phyloP scores from a whole-genome alignment of 805 yeast species.

The Metschnikowia bowlesiae region DNA sequence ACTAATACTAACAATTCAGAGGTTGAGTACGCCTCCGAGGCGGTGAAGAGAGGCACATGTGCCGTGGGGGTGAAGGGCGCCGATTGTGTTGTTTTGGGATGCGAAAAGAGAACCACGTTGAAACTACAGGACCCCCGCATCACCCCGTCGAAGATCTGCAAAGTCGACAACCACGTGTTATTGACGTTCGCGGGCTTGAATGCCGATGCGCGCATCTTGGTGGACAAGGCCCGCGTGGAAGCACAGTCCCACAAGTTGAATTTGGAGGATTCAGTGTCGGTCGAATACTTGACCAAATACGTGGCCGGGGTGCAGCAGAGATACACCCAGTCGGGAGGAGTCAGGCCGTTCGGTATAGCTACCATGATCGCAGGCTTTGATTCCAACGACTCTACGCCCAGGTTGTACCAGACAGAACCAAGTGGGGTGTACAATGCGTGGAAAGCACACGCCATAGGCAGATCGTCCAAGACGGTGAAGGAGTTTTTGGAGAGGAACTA shows the following conservation, averaged over 20 bases:
- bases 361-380: slow-evolving; percentile 96
- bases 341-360: slow-evolving; percentile 95
- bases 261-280: slow-evolving; percentile 88
- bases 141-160: slow-evolving; percentile 91
- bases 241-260: slow-evolving; percentile 93
- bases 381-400: slow-evolving; percentile 73
- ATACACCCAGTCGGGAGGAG: slow-evolving; percentile 98
- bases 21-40: slow-evolving; percentile 96
- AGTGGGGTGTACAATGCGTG: slow-evolving; percentile 96
- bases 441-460: slow-evolving; percentile 97
- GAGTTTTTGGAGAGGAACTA: slow-evolving; percentile 92
- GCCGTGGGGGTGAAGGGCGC: slow-evolving; percentile 96
- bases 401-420: slow-evolving; percentile 92
- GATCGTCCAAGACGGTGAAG: slow-evolving; percentile 90
- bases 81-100: slow-evolving; percentile 85
- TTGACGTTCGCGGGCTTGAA: slow-evolving; percentile 95
- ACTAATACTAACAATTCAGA: slow-evolving; percentile 43
- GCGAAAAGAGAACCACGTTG: slow-evolving; percentile 93
- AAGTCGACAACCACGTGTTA: slow-evolving; percentile 84
- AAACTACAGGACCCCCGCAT: slow-evolving; percentile 95
- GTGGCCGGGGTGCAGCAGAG: slow-evolving; percentile 98
- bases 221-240: slow-evolving; percentile 93
- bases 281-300: slow-evolving; percentile 88
- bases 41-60: slow-evolving; percentile 97
- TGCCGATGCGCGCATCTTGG: slow-evolving; percentile 95